Conservation (phyloP, 495 filamentous ascomycete species). For the Penicillium parvum region DNA sequence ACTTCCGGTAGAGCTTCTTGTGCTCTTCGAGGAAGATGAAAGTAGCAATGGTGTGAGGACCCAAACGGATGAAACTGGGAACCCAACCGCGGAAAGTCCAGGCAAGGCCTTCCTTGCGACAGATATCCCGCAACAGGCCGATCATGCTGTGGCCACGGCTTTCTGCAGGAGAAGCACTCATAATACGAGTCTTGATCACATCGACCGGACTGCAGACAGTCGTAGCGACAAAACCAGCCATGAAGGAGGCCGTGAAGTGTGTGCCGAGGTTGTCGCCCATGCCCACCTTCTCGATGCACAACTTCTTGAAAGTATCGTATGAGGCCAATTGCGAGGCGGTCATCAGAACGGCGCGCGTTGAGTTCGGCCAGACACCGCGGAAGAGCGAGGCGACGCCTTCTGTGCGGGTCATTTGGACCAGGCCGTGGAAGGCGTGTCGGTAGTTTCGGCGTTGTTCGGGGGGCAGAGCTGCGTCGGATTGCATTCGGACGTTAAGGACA, state of each 20-base stretch:
- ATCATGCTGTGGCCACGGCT: conserved; percentile 54
- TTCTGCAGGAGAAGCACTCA: conserved; percentile 61
- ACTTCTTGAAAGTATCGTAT: conserved; percentile 85
- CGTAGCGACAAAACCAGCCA: conserved; percentile 90
- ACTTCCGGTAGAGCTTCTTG: conserved; percentile 49
- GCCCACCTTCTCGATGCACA: conserved; percentile 61
- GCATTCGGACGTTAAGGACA: conserved; percentile 97
- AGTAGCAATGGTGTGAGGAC: conserved; percentile 88
- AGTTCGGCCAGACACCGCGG: conserved; percentile 90
- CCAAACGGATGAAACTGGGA: conserved; percentile 89
- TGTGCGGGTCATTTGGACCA: conserved; percentile 74
- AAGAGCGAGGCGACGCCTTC: conserved; percentile 73
- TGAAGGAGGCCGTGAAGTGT: conserved; percentile 80
- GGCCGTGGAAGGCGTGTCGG: conserved; percentile 78
- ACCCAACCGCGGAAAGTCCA: conserved; percentile 99
- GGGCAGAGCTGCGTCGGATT: conserved; percentile 84
- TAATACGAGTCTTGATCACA: conserved; percentile 94
- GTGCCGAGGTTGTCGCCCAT: conserved; percentile 75
- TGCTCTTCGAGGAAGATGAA: conserved; percentile 91
- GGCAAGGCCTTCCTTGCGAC: conserved; percentile 67
- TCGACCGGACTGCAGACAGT: conserved; percentile 94
- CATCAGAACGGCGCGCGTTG: conserved; percentile 85
- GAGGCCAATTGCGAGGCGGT: conserved; percentile 84
- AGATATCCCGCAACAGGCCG: conserved; percentile 61
- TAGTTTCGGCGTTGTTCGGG: conserved; percentile 75